Conservation (phyloP, 257 asterid species). For the Solanum piurae region DNA sequence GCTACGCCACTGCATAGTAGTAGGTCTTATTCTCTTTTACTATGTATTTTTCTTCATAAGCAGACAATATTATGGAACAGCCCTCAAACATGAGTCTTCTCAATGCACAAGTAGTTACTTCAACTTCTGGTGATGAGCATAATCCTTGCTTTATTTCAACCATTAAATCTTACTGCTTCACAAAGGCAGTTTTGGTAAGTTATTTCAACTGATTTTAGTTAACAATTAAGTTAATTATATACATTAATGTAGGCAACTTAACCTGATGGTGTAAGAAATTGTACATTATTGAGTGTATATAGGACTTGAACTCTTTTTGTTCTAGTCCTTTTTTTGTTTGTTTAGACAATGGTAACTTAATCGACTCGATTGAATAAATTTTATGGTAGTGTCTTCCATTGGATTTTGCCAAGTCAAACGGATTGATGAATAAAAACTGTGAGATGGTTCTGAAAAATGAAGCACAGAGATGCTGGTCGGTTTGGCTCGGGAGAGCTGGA, state of each 20-base stretch:
- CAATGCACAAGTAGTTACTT: neutral
- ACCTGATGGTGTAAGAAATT: neutral
- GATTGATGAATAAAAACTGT: too few relatives aligned
- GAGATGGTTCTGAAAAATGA: neutral
- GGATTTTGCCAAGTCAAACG: too few relatives aligned
- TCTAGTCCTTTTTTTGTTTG: neutral
- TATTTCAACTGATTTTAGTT: neutral
- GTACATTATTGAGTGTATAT: neutral
- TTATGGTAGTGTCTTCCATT: neutral
- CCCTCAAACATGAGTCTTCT: neutral
- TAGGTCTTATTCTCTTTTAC: neutral
- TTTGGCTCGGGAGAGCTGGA: neutral
- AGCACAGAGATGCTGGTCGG: neutral
- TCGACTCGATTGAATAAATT: too few relatives aligned
- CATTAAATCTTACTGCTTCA: neutral
- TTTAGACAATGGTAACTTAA: too few relatives aligned
- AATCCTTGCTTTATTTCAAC: neutral
- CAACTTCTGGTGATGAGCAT: neutral
- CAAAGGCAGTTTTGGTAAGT: neutral
- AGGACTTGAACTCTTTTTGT: neutral
- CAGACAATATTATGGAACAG: neutral
- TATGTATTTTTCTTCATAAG: neutral
- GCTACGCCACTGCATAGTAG: neutral
- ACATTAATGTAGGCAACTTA: neutral
- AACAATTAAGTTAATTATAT: neutral